A percentile compares a stretch with the other conserved stretches of the same genome.
Evolutionary conservation across 306 rosid genomes (phyloP).

Genomic region (Fragaria vesca): DNA sequence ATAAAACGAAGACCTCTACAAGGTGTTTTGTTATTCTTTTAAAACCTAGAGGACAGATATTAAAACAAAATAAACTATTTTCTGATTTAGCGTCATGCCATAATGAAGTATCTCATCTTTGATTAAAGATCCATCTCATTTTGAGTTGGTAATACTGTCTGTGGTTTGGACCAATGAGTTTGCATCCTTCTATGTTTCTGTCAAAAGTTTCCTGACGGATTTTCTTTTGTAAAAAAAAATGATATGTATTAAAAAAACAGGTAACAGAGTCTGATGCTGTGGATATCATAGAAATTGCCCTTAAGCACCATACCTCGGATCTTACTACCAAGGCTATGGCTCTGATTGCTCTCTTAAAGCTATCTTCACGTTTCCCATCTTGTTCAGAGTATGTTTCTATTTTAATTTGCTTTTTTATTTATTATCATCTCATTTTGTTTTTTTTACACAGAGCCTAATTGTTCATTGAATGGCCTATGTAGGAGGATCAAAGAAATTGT

Average conservation of each 20-base stretch:
- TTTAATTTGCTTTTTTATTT: not conserved
- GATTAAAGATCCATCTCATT: not conserved
- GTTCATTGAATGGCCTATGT: conserved; percentile 26
- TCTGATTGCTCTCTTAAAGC: conserved; percentile 83
- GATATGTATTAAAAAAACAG: conserved; percentile 33
- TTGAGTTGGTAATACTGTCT: not conserved
- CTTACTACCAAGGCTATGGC: conserved; percentile 90
- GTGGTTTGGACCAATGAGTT: not conserved
- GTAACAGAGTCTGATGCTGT: conserved; percentile 88
- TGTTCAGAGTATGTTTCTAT: conserved; percentile 71
- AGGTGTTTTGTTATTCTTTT: not conserved
- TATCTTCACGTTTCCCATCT: conserved; percentile 94
- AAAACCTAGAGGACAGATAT: not conserved
- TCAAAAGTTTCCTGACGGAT: not conserved
- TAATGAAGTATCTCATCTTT: not conserved
- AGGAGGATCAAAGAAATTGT: conserved; percentile 84
- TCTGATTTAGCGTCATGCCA: not conserved
- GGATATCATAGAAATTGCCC: conserved; percentile 67
- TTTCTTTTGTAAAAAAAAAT: not conserved
- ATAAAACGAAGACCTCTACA: not conserved
- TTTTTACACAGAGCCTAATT: conserved; percentile 8
- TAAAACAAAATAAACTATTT: not conserved
- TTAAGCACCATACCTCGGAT: conserved; percentile 67
- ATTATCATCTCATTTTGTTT: not conserved
- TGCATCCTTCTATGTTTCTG: conserved; percentile 2